These are phyloP conservation scores for Rhodamnia rubescens DNA, from an alignment of 345 rosid genomes.

Conservation along the genomic window DNA sequence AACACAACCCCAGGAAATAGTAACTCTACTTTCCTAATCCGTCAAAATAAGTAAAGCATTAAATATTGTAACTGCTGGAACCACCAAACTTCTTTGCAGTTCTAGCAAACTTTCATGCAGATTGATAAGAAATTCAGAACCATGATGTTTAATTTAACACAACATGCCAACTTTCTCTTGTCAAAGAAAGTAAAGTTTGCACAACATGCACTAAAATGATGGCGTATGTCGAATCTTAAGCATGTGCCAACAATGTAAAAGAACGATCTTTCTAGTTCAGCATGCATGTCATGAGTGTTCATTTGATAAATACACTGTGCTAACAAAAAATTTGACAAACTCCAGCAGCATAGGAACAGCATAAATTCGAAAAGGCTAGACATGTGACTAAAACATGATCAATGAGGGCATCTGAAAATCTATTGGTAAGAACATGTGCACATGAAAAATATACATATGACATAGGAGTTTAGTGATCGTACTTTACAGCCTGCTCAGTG, in stretches of 20 bases:
- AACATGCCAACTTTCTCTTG: background rate
- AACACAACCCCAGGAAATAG: background rate
- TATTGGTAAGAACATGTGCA: background rate
- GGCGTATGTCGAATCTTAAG: background rate
- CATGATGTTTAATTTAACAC: background rate
- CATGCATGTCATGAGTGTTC: background rate
- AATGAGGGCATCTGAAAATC: background rate
- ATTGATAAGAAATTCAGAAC: background rate
- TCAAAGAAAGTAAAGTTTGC: background rate
- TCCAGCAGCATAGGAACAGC: background rate
- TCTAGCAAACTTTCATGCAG: background rate
- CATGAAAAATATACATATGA: background rate
- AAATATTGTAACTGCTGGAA: background rate
- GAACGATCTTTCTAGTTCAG: background rate
- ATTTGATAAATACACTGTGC: background rate
- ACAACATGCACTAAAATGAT: background rate
- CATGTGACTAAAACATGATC: background rate
- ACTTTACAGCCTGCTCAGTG: slow-evolving; percentile 87
- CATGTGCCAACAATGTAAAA: background rate
- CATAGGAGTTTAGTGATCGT: slow-evolving; percentile 17
- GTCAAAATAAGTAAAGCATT: background rate
- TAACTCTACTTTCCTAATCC: background rate
- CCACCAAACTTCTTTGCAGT: background rate
- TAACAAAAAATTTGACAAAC: background rate
- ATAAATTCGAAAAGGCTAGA: background rate